Conservation (phyloP, 225 moss, liverwort and hornwort genomes). For the Marchantia polymorpha region DNA sequence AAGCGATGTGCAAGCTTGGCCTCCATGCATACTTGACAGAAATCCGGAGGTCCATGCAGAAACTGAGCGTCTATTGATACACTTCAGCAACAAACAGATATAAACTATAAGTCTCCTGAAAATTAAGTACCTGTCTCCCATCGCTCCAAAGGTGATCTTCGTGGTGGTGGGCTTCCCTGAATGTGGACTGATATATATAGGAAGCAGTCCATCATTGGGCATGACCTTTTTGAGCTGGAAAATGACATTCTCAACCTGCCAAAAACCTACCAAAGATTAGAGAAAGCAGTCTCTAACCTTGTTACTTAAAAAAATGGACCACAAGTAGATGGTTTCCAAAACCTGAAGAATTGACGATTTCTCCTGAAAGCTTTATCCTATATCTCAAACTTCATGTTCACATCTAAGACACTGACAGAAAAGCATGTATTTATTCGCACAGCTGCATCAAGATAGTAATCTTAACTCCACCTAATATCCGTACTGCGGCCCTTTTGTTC, state of each 20-base stretch:
- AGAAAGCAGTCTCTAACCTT: background rate
- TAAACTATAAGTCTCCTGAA: background rate
- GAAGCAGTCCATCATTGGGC: slow-evolving; percentile 75
- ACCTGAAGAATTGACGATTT: no score
- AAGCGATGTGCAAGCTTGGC: no score
- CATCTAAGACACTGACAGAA: background rate
- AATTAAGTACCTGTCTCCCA: slow-evolving; percentile 79
- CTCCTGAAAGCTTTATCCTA: background rate
- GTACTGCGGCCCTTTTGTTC: background rate
- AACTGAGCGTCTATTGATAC: background rate
- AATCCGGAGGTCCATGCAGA: background rate
- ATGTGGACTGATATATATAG: slow-evolving; percentile 77
- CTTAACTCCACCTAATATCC: background rate
- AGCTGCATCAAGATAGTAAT: background rate
- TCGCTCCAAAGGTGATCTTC: slow-evolving; percentile 83
- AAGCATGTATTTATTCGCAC: background rate
- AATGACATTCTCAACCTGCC: slow-evolving; percentile 68
- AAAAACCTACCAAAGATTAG: background rate
- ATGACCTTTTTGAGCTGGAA: slow-evolving; percentile 62
- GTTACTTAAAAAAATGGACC: background rate
- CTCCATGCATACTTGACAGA: background rate
- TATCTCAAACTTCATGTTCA: background rate
- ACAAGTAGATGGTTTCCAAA: background rate
- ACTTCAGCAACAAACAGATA: background rate
- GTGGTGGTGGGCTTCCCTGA: slow-evolving; percentile 52